Evolutionary conservation across 768 basidiomycete genomes (phyloP).

Genomic region (Russula foetens): DNA sequence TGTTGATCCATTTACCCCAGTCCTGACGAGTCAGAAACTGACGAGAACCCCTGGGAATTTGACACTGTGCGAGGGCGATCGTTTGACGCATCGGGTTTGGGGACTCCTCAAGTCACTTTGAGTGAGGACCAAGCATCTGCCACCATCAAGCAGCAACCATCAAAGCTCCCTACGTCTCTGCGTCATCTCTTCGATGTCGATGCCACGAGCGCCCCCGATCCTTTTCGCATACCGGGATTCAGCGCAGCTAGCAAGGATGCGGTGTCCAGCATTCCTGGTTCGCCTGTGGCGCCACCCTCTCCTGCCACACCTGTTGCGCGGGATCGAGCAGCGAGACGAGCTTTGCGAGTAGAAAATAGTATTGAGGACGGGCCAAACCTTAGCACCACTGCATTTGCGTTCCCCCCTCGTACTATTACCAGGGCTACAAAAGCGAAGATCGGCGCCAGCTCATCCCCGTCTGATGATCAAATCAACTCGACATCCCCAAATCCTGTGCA

Average conservation of each 20-base stretch:
- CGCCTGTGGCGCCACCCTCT: conserved; percentile 23
- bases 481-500: background rate
- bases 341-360: conserved; percentile 25
- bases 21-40: background rate
- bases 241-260: conserved; percentile 14
- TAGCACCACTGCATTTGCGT: conserved; percentile 44
- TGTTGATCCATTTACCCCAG: conserved; percentile 23
- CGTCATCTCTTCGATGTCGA: conserved; percentile 71
- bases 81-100: conserved; percentile 4
- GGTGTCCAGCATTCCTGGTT: conserved; percentile 21
- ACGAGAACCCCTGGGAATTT: conserved; percentile 62
- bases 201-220: conserved; percentile 28
- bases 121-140: conserved; percentile 23
- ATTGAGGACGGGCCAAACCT: conserved; percentile 37
- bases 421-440: conserved; percentile 19
- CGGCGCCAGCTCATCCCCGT: background rate
- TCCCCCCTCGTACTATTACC: conserved; percentile 35
- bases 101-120: background rate
- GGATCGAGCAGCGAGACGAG: conserved; percentile 27
- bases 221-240: conserved; percentile 36
- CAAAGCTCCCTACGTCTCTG: conserved; percentile 65
- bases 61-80: conserved; percentile 53
- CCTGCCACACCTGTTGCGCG: conserved; percentile 29
- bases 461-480: conserved; percentile 2
- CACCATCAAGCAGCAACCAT: conserved; percentile 45